Conservation (phyloP, 495 filamentous ascomycete genomes). For the Aspergillus diversus region DNA sequence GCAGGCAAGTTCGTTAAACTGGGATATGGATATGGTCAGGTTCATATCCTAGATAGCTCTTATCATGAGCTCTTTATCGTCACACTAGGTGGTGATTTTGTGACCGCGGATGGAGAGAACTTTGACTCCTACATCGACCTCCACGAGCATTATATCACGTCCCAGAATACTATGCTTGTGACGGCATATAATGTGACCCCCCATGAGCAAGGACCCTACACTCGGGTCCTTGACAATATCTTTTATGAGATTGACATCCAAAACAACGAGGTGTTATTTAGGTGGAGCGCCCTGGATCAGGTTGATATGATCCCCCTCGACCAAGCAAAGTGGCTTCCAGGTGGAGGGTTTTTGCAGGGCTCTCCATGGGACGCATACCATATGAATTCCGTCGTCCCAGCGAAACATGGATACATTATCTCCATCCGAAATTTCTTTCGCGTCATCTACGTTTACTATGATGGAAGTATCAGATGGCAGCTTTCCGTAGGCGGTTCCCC, state of each 20-base stretch:
- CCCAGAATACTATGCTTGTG: conserved; percentile 54
- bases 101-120: background rate
- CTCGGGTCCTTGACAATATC: conserved; percentile 22
- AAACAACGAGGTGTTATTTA: conserved; percentile 44
- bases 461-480: background rate
- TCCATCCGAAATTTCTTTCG: conserved; percentile 50
- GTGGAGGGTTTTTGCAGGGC: background rate
- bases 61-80: background rate
- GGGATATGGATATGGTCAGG: background rate
- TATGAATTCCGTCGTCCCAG: conserved; percentile 62
- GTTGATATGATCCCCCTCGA: conserved; percentile 26
- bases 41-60: background rate
- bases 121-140: conserved; percentile 25
- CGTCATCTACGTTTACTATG: background rate
- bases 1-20: no score
- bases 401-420: conserved; percentile 53
- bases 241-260: conserved; percentile 49
- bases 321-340: background rate
- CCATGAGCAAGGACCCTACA: conserved; percentile 50
- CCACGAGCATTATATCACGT: conserved; percentile 52
- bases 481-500: no score
- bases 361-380: conserved; percentile 55
- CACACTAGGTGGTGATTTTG: background rate
- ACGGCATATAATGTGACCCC: conserved; percentile 53
- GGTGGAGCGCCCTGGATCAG: conserved; percentile 45